These are phyloP conservation scores for Mortierella sp. DNA, from an alignment of 371 early-diverging fungal genomes.

Conservation along the genomic window DNA sequence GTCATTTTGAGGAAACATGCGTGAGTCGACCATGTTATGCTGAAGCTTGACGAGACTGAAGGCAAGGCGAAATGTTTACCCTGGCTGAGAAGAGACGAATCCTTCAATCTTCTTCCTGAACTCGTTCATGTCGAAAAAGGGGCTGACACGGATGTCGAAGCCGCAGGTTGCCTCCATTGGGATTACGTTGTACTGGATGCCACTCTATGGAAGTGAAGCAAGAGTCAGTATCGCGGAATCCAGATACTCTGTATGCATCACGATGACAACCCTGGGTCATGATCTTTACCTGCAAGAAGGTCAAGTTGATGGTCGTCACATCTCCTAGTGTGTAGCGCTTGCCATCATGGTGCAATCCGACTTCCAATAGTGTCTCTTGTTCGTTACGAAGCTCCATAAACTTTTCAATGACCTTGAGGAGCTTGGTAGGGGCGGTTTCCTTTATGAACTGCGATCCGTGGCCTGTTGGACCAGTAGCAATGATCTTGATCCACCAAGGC, in stretches of 20 bases:
- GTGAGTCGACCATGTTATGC: background rate
- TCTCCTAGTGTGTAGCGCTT: slow-evolving; percentile 70
- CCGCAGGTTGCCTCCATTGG: slow-evolving; percentile 69
- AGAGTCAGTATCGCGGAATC: background rate
- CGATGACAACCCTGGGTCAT: too few relatives aligned
- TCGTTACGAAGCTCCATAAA: slow-evolving; percentile 67
- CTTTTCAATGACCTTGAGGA: slow-evolving; percentile 65
- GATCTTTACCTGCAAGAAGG: slow-evolving; percentile 67
- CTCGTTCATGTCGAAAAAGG: slow-evolving; percentile 63
- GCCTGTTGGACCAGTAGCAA: slow-evolving; percentile 65
- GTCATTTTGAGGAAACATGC: background rate
- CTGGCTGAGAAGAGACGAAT: slow-evolving; percentile 63
- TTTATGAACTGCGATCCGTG: slow-evolving; percentile 82
- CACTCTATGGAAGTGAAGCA: slow-evolving; percentile 30
- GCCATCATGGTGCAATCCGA: slow-evolving; percentile 58
- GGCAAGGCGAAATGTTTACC: slow-evolving; percentile 32
- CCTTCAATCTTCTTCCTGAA: slow-evolving; percentile 64
- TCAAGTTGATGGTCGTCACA: slow-evolving; percentile 82
- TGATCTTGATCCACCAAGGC: slow-evolving; percentile 73
- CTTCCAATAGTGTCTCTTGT: slow-evolving; percentile 61
- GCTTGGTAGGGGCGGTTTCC: slow-evolving; percentile 71
- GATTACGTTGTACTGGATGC: slow-evolving; percentile 75
- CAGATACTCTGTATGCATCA: too few relatives aligned
- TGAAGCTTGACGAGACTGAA: background rate
- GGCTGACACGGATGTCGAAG: slow-evolving; percentile 80